Conservation (phyloP, 1,284 basidiomycete species). For the Ceratobasidium sp. region DNA sequence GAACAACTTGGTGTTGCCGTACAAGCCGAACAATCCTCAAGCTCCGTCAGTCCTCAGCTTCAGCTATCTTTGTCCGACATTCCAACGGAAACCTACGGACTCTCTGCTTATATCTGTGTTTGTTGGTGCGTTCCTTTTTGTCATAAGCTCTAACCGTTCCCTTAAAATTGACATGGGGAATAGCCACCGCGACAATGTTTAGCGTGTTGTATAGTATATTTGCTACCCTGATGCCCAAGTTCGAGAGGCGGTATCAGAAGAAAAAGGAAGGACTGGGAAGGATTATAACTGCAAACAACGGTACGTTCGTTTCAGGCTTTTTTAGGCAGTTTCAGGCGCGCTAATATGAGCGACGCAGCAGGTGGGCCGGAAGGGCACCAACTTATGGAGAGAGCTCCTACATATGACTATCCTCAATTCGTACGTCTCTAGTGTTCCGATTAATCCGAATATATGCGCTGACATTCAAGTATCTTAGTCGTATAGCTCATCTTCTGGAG, state of each 20-base stretch:
- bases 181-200: slow-evolving; percentile 10
- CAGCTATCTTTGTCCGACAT: slow-evolving; percentile 25
- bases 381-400: not conserved
- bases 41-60: slow-evolving; percentile 6
- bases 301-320: not conserved
- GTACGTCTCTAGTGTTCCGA: not conserved
- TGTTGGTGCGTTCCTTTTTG: not conserved
- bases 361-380: not conserved
- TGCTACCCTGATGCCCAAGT: slow-evolving; percentile 11
- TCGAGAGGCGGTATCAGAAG: slow-evolving; percentile 3
- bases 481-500: not conserved
- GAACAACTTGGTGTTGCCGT: not conserved
- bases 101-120: slow-evolving; percentile 11
- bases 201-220: slow-evolving; percentile 3
- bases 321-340: not conserved
- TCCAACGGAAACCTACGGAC: slow-evolving; percentile 3
- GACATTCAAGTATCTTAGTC: not conserved
- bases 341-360: not conserved
- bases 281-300: not conserved
- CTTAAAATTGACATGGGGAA: not conserved
- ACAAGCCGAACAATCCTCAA: not conserved
- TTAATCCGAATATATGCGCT: not conserved
- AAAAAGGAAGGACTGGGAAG: not conserved
- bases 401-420: not conserved
- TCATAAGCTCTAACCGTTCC: not conserved